These are phyloP conservation scores for Coriaria nepalensis DNA, from an alignment of 306 rosid genomes.

Conservation along the genomic window DNA sequence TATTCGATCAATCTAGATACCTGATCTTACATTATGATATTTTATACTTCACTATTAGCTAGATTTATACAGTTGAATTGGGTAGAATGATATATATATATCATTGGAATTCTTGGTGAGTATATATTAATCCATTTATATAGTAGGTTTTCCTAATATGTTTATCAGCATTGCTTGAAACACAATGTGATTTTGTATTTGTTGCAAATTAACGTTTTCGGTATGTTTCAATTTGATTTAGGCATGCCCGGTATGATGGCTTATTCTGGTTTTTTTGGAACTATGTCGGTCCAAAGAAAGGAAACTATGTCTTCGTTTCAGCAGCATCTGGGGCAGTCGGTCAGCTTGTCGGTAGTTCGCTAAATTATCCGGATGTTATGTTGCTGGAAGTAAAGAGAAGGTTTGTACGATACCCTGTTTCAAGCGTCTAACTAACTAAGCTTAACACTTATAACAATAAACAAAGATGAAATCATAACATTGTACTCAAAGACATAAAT, in stretches of 20 bases:
- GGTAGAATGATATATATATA: too few species aligned
- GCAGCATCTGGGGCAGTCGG: slow-evolving; percentile 38
- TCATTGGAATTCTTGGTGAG: slow-evolving; percentile 58
- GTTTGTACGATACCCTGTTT: background rate
- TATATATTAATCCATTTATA: background rate
- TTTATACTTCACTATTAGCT: too few species aligned
- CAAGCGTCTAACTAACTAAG: background rate
- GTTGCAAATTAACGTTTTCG: too few species aligned
- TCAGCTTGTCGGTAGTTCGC: slow-evolving; percentile 32
- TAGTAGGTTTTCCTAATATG: background rate
- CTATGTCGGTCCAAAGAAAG: slow-evolving; percentile 9
- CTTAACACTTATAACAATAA: background rate
- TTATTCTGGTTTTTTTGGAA: slow-evolving; percentile 21
- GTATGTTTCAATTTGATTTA: background rate
- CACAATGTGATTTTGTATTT: too few species aligned
- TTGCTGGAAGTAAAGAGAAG: slow-evolving; percentile 31
- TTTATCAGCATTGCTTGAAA: too few species aligned
- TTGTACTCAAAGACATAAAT: too few species aligned
- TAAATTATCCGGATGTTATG: slow-evolving; percentile 27
- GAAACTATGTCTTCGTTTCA: slow-evolving; percentile 24
- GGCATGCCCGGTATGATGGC: slow-evolving; percentile 33
- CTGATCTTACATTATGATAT: too few species aligned
- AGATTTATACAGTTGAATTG: too few species aligned
- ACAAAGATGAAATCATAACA: background rate
- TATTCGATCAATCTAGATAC: too few species aligned